Base-by-base conservation (phyloP, 73 alveolate genomes). In the Symbiodinium pilosum region DNA sequence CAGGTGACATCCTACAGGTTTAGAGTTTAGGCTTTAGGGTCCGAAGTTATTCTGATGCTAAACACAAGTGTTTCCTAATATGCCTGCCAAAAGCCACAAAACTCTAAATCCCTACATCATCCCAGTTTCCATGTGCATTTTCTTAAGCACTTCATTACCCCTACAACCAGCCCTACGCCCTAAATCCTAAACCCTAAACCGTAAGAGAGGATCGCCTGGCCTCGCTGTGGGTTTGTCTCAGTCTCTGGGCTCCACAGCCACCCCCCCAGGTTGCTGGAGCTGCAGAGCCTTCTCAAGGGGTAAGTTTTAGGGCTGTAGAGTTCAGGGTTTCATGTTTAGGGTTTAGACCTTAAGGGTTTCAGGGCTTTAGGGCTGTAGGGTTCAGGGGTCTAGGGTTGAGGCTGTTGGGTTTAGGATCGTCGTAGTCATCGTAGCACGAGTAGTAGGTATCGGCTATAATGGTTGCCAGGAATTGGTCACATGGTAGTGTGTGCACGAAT, bases 231-330 rank as follows among this genome's bases (percentile, higher is more conserved):
- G 43, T 36, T 8, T 71, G 85, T 43, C 85, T 71, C 43, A 32
- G 85, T n/a, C 85, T 71, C 85, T 71, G 85, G 85, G 85, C 85
- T 0, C 85, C 85, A 14, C 85, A 71, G 85, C 85, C 85, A 21
- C 85, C 85, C 43, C 85, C 85, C 26, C 44, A 71, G 5, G 85
- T 14, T 30, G 44, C 43, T 16, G 12, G 85, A 30, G 44, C 85
- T 36, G 42, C 34, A n/a, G 47, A n/a, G n/a, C n/a, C n/a, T n/a
- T n/a, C n/a, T n/a, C n/a, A n/a, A n/a, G n/a, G n/a, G n/a, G n/a
- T n/a, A n/a, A n/a, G n/a, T n/a, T n/a, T n/a, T n/a, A n/a, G n/a
- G n/a, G n/a, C n/a, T n/a, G n/a, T n/a, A n/a, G n/a, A n/a, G n/a
- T 47, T 47, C 64, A 47, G 64, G 64, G 64, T 47, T 47, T 47